Base-by-base conservation (phyloP, 148 eudicot genomes). In the Rhododendron williamsianum region DNA sequence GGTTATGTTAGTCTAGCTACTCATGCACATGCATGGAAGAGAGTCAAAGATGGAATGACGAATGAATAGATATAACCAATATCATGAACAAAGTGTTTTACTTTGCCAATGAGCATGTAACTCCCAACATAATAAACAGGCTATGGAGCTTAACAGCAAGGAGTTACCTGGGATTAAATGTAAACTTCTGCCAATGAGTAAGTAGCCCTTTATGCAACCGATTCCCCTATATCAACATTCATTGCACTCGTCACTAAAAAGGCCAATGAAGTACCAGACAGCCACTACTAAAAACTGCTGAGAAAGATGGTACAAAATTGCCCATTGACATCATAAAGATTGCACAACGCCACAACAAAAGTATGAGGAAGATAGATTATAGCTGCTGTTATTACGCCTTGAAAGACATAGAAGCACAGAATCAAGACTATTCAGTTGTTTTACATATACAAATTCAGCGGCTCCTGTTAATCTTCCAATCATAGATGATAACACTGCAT, bases 101-200 rank as follows among this genome's bases (percentile, higher is more conserved):
- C 41, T 76, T 45, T 56, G 73, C 54, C 81, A 41, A 56, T 58
- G 33, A 8, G 60, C 63, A 69, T 27, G 67, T 13, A 48, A 46
- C 63, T 71, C 72, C 49, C 38, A 60, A 35, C 60, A 83, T 33
- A 46, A 65, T 27, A 71, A 60, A 36, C 56, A 46, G 48, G 82
- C 16, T 27, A 79, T 78, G 83, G 30, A 76, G 76, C 65, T 56
- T n/a, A 79, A 84, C 67, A 82, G 69, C 9, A 76, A 86, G 12
- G 76, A 1, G n/a, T 81, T 90, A 96, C 99, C 99, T 96, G 69
- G 99, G 98, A 87, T 96, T 96, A 88, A 96, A 96, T 74, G 98
- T 96, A 89, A 91, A 96, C 90, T 96, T 96, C 87, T 92, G 95
- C 98, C 98, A 96, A 85, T 96, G 99, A 91, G 77, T 94, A 86